A percentile compares a stretch with the other conserved stretches of the same genome.
Evolutionary conservation across 2,329 filamentous ascomycete species (phyloP).

Genomic region (Epichloe festucae): DNA sequence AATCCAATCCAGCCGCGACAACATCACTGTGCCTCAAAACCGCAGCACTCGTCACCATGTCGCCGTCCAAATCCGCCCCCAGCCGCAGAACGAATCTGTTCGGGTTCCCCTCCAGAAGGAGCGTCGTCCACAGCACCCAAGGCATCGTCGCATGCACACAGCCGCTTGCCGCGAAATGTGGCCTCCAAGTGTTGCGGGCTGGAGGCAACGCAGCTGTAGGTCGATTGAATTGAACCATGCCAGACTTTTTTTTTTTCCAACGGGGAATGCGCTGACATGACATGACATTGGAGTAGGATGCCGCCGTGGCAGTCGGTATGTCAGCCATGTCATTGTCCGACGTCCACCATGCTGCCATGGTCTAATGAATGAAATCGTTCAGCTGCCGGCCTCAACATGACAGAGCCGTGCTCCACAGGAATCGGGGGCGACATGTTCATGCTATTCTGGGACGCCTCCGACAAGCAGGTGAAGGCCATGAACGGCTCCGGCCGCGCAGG

Average conservation of each 20-base stretch:
- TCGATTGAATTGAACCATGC: conserved; percentile 8
- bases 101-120: conserved; percentile 66
- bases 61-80: conserved; percentile 32
- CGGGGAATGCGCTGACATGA: conserved; percentile 7
- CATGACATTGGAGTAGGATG: conserved; percentile 48
- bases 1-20: too few relatives aligned
- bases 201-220: conserved; percentile 89
- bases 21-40: too few relatives aligned
- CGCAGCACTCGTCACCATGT: conserved; percentile 22
- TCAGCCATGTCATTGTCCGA: neutral
- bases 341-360: neutral
- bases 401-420: conserved; percentile 83
- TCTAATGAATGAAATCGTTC: neutral
- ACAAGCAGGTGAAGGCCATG: conserved; percentile 68
- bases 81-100: conserved; percentile 40
- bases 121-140: conserved; percentile 84
- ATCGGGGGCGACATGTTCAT: conserved; percentile 98
- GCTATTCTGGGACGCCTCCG: conserved; percentile 76
- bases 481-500: conserved; percentile 89
- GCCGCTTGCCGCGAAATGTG: conserved; percentile 78
- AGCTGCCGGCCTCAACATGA: conserved; percentile 88
- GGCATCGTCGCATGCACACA: conserved; percentile 87
- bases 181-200: conserved; percentile 68
- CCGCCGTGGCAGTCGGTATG: conserved; percentile 79
- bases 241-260: too few relatives aligned